Conservation (phyloP, 192 early-diverging fungal genomes). For the Coemansia reversa region DNA sequence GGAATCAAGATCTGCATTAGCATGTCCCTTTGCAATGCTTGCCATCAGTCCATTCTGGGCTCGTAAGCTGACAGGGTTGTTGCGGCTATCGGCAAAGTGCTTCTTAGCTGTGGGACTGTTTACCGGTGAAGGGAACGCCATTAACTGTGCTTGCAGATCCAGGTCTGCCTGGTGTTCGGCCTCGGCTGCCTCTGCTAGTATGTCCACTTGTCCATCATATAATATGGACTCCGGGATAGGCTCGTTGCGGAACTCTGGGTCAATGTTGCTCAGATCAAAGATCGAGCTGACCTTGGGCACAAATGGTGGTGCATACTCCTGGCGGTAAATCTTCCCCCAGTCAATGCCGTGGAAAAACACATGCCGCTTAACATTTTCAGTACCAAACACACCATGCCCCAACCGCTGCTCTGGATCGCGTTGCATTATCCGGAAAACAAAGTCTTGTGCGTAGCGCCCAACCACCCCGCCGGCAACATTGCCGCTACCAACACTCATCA, state of each 20-base stretch:
- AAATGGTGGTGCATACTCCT: constrained; percentile 66
- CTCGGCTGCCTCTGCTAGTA: constrained; percentile 38
- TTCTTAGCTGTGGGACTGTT: neutral
- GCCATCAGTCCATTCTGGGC: constrained; percentile 5
- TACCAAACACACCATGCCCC: constrained; percentile 59
- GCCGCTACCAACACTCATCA: constrained; percentile 21
- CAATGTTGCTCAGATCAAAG: constrained; percentile 54
- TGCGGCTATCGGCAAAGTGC: constrained; percentile 5
- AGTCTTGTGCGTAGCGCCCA: constrained; percentile 39
- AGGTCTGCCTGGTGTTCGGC: constrained; percentile 44
- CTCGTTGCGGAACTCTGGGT: constrained; percentile 55
- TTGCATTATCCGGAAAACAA: constrained; percentile 57
- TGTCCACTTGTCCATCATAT: constrained; percentile 37
- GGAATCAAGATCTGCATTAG: constrained; percentile 23
- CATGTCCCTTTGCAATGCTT: neutral
- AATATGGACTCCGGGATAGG: constrained; percentile 45
- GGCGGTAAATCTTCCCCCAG: constrained; percentile 65
- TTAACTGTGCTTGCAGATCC: constrained; percentile 28
- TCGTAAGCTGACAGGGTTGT: constrained; percentile 3
- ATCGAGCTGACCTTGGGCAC: constrained; percentile 62
- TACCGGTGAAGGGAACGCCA: constrained; percentile 23
- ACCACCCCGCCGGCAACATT: constrained; percentile 8
- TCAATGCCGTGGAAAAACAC: constrained; percentile 64
- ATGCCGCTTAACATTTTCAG: constrained; percentile 62
- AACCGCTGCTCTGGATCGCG: constrained; percentile 63